Evolutionary conservation across 768 basidiomycete genomes (phyloP).

Genomic region (Naganishia friedmannii): DNA sequence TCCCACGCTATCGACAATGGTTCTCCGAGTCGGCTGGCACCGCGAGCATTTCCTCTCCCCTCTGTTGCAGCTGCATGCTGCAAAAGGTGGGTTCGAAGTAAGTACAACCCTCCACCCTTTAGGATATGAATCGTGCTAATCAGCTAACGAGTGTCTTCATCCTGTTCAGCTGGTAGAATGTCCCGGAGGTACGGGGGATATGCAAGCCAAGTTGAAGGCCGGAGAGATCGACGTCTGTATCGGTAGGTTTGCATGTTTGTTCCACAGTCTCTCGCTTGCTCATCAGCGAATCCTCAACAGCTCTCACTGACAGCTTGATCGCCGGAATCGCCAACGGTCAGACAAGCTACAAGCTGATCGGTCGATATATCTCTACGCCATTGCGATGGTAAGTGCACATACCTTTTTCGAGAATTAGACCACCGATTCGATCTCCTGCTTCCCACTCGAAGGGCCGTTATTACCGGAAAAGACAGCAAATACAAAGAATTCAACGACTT

Average conservation of each 20-base stretch:
- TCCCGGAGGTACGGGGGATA: constrained; percentile 59
- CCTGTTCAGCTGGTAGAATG: constrained; percentile 68
- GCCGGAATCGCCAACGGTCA: constrained; percentile 90
- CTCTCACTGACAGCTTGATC: constrained; percentile 80
- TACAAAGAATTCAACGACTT: constrained; percentile 72
- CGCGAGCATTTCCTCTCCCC: constrained; percentile 80
- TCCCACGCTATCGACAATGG: too few species aligned
- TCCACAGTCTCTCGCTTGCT: neutral
- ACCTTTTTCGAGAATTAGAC: neutral
- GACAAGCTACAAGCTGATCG: constrained; percentile 81
- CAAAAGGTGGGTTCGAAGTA: constrained; percentile 55
- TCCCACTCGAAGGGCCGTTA: constrained; percentile 69
- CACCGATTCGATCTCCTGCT: too few species aligned
- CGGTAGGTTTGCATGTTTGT: constrained; percentile 35
- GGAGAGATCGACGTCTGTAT: constrained; percentile 49
- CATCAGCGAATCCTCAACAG: constrained; percentile 52
- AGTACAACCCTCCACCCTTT: neutral
- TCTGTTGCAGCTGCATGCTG: constrained; percentile 74
- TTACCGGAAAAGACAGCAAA: constrained; percentile 71
- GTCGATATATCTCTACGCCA: constrained; percentile 84
- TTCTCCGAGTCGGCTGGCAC: constrained; percentile 47
- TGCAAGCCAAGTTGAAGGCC: constrained; percentile 51
- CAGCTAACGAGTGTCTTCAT: too few species aligned
- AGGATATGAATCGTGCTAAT: constrained; percentile 59
- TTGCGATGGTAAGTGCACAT: constrained; percentile 67